Conservation (phyloP, 768 basidiomycete genomes). For the Mrakia frigida region DNA sequence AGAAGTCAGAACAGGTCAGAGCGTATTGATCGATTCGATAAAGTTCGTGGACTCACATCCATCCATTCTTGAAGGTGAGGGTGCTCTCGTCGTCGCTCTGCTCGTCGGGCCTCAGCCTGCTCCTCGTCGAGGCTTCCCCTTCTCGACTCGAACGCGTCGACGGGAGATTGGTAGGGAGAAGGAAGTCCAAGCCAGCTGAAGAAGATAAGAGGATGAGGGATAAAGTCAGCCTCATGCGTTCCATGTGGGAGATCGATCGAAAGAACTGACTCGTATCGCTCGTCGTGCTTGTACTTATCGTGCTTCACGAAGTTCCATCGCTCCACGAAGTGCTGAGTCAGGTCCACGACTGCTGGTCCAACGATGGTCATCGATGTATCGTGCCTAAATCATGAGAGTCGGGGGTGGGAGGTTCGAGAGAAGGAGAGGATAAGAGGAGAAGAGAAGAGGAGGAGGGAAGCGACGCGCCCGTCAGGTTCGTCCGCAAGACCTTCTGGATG, state of each 20-base stretch:
- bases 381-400: too few species aligned
- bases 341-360: constrained; percentile 79
- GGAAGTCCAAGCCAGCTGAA: constrained; percentile 42
- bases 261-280: constrained; percentile 37
- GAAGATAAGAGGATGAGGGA: too few species aligned
- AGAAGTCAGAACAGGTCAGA: not conserved
- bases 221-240: too few species aligned
- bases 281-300: constrained; percentile 53
- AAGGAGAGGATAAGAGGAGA: too few species aligned
- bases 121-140: constrained; percentile 31
- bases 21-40: not conserved
- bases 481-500: too few species aligned
- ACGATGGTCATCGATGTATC: constrained; percentile 76
- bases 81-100: constrained; percentile 36
- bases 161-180: constrained; percentile 27
- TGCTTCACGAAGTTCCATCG: constrained; percentile 76
- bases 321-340: constrained; percentile 88
- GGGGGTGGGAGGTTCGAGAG: too few species aligned
- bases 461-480: too few species aligned
- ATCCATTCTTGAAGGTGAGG: constrained; percentile 40
- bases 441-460: too few species aligned
- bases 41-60: constrained; percentile 2
- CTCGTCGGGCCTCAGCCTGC: constrained; percentile 39
- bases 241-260: too few species aligned
- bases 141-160: constrained; percentile 7